Conservation (phyloP, 1,139 yeast species). For the Candida sp. region DNA sequence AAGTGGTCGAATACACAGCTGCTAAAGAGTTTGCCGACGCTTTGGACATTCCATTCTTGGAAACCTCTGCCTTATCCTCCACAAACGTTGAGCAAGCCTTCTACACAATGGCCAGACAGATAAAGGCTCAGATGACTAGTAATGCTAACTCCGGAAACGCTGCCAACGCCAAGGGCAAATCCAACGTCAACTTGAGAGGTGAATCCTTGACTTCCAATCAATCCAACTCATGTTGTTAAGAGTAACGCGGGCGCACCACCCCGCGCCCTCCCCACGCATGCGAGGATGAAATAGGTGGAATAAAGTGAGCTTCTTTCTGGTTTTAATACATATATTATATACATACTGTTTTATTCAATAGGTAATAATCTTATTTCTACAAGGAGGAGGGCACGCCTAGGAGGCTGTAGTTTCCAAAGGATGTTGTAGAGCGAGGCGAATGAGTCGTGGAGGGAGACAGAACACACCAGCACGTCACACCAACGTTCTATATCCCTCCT, state of each 20-base stretch:
- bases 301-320: not conserved
- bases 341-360: slow-evolving; percentile 4
- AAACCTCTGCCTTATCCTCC: slow-evolving; percentile 94
- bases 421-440: no score
- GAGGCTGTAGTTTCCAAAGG: no score
- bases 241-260: no score
- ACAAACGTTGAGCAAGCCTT: slow-evolving; percentile 99
- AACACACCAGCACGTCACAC: no score
- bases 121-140: slow-evolving; percentile 94
- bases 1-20: slow-evolving; percentile 94
- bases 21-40: slow-evolving; percentile 99
- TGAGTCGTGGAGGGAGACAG: no score
- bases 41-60: slow-evolving; percentile 93
- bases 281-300: no score
- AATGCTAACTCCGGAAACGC: slow-evolving; percentile 47
- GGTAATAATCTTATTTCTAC: slow-evolving; percentile 2
- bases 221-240: slow-evolving; percentile 81
- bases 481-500: no score
- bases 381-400: no score
- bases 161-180: slow-evolving; percentile 53
- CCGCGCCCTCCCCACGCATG: no score
- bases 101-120: slow-evolving; percentile 98
- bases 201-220: slow-evolving; percentile 77
- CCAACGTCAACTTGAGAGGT: slow-evolving; percentile 87
- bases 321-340: slow-evolving; percentile 2